Percentiles rank a stretch among this genome's conserved stretches.
Conservation (phyloP, 2,329 filamentous ascomycete genomes). For the Dryadomyces quercivorus region DNA sequence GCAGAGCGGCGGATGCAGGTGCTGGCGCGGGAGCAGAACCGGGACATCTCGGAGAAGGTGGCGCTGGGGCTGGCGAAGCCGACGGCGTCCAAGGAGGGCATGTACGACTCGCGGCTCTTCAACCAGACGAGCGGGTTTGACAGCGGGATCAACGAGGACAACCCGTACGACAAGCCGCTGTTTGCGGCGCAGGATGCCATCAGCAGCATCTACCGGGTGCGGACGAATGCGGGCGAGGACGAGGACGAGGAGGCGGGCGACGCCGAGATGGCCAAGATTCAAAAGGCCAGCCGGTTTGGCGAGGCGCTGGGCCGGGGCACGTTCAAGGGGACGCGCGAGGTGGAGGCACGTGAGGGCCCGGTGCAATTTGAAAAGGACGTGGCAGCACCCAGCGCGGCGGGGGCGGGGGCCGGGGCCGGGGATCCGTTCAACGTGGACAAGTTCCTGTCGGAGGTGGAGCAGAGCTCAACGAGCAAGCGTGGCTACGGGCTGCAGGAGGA, state of each 20-base stretch:
- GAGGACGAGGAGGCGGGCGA: slow-evolving; percentile 71
- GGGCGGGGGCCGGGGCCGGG: slow-evolving; percentile 7
- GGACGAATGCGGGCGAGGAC: slow-evolving; percentile 58
- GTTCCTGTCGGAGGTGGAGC: slow-evolving; percentile 72
- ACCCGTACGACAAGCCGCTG: slow-evolving; percentile 91
- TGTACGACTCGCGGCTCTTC: slow-evolving; percentile 95
- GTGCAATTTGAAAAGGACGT: slow-evolving; percentile 90
- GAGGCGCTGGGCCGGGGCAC: slow-evolving; percentile 83
- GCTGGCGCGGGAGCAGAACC: slow-evolving; percentile 88
- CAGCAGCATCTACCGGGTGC: slow-evolving; percentile 83
- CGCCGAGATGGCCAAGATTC: slow-evolving; percentile 75
- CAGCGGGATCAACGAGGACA: slow-evolving; percentile 91
- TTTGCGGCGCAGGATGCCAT: slow-evolving; percentile 94
- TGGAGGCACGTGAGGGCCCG: slow-evolving; percentile 77
- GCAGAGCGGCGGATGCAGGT: slow-evolving; percentile 83
- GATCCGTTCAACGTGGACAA: slow-evolving; percentile 94
- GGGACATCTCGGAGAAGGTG: slow-evolving; percentile 95
- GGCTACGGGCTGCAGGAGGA: slow-evolving; percentile 65
- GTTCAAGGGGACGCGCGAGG: slow-evolving; percentile 77
- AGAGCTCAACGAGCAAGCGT: slow-evolving; percentile 49
- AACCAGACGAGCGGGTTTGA: slow-evolving; percentile 89
- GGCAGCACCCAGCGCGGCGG: slow-evolving; percentile 5
- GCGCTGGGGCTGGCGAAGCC: slow-evolving; percentile 90
- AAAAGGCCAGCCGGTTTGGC: slow-evolving; percentile 69
- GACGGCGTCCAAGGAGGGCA: slow-evolving; percentile 79